These are phyloP conservation scores for Aspergillus sp. DNA, from an alignment of 2,329 filamentous ascomycete genomes.

Conservation along the genomic window DNA sequence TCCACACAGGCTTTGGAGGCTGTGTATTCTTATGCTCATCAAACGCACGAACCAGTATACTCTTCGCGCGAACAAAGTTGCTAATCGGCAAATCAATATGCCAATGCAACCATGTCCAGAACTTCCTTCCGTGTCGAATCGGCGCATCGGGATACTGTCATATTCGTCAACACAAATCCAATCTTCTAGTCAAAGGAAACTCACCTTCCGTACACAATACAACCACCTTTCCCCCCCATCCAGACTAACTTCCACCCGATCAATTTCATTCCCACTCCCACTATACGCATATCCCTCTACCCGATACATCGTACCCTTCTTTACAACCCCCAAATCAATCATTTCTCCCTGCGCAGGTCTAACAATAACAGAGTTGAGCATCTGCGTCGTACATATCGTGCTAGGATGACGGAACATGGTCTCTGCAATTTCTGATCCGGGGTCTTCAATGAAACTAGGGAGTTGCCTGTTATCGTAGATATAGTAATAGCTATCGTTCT, in stretches of 20 bases:
- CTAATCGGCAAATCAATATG: slow-evolving; percentile 43
- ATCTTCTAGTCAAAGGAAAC: slow-evolving; percentile 4
- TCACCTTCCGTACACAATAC: slow-evolving; percentile 40
- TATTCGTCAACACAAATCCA: background rate
- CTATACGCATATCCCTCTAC: slow-evolving; percentile 46
- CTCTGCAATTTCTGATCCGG: slow-evolving; percentile 43
- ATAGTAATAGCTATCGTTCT: slow-evolving; percentile 41
- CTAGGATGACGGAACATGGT: slow-evolving; percentile 43
- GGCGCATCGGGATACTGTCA: slow-evolving; percentile 41
- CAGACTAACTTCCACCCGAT: slow-evolving; percentile 44
- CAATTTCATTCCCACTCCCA: slow-evolving; percentile 46
- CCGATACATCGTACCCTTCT: slow-evolving; percentile 36
- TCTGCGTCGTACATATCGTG: slow-evolving; percentile 45
- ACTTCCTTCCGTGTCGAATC: slow-evolving; percentile 47
- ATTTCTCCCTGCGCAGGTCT: slow-evolving; percentile 43
- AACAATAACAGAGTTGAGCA: slow-evolving; percentile 44
- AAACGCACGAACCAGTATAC: slow-evolving; percentile 43
- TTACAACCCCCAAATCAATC: slow-evolving; percentile 32
- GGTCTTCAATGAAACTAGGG: slow-evolving; percentile 45
- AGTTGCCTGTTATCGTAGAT: slow-evolving; percentile 46
- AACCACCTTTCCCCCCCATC: slow-evolving; percentile 45
- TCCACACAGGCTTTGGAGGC: slow-evolving; percentile 42
- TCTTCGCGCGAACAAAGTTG: slow-evolving; percentile 38
- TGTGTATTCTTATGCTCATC: slow-evolving; percentile 49
- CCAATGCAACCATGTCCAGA: slow-evolving; percentile 51